Evolutionary conservation across 441 rosid genomes (phyloP).

Genomic region (Populus hybrid): DNA sequence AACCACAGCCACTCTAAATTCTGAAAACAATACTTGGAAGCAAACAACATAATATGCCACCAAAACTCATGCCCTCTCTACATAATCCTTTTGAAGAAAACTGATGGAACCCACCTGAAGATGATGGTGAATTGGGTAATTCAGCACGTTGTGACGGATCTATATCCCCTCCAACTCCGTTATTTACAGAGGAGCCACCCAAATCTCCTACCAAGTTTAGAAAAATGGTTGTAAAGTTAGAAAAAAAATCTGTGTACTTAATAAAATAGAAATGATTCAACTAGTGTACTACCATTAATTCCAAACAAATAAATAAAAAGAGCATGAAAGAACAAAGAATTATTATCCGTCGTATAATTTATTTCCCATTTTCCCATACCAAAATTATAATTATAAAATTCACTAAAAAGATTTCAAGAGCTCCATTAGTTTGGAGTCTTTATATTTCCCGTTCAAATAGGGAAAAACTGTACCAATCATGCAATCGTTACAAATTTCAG

Average conservation of each 20-base stretch:
- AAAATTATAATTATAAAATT: too few species aligned
- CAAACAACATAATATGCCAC: conserved; percentile 70
- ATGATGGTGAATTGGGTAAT: conserved; percentile 92
- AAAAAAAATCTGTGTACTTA: not conserved
- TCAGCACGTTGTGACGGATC: conserved; percentile 54
- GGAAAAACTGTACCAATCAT: not conserved
- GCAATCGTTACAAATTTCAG: not conserved
- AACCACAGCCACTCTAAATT: conserved; percentile 71
- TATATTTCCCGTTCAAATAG: too few species aligned
- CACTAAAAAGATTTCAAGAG: not conserved
- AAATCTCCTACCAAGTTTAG: conserved; percentile 59
- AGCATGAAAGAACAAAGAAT: too few species aligned
- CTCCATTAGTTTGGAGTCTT: not conserved
- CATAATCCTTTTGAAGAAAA: conserved; percentile 85
- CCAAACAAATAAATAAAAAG: not conserved
- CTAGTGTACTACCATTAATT: not conserved
- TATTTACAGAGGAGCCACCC: conserved; percentile 82
- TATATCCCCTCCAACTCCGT: conserved; percentile 49
- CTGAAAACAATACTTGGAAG: conserved; percentile 62
- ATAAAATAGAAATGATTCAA: not conserved
- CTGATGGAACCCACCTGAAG: conserved; percentile 99
- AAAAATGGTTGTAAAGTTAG: not conserved
- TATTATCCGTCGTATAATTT: not conserved
- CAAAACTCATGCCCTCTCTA: conserved; percentile 74
- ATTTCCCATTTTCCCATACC: not conserved